A percentile compares a stretch with the other conserved stretches of the same genome.
These are phyloP conservation scores for Trichosanthes truncata DNA, from an alignment of 306 rosid genomes.

Conservation along the genomic window DNA sequence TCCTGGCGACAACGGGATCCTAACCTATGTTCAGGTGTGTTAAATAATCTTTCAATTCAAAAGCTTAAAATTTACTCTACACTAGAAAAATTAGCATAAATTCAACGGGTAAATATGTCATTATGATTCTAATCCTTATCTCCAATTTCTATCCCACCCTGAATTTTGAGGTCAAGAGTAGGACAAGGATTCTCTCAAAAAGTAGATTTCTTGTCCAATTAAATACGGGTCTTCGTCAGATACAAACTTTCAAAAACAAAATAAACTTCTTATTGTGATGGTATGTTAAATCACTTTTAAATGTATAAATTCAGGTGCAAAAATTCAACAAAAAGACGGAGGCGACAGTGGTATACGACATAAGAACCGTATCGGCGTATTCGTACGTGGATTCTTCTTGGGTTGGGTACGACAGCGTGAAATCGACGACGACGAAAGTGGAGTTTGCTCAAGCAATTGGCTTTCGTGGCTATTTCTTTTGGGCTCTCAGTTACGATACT, in stretches of 20 bases:
- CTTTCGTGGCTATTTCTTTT: constrained; percentile 74
- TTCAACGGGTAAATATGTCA: no score
- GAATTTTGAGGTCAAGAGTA: no score
- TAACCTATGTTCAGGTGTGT: background rate
- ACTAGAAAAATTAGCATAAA: no score
- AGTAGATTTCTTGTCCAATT: no score
- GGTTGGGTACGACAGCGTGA: constrained; percentile 47
- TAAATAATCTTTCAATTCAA: background rate
- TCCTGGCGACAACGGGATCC: constrained; percentile 32
- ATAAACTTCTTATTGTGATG: no score
- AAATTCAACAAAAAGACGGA: background rate
- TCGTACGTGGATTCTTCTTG: constrained; percentile 28
- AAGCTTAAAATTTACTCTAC: background rate
- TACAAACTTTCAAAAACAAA: no score
- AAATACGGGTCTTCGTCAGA: no score
- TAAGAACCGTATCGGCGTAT: constrained; percentile 21
- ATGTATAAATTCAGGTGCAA: background rate
- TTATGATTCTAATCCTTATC: no score
- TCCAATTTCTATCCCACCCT: no score
- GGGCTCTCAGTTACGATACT: constrained; percentile 47
- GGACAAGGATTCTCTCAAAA: no score
- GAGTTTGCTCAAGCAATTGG: constrained; percentile 57
- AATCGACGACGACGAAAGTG: constrained; percentile 24
- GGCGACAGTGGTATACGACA: constrained; percentile 24
- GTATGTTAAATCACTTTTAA: no score